A percentile compares a stretch with the other conserved stretches of the same genome.
These are phyloP conservation scores for Pisolithus orientalis DNA, from an alignment of 768 basidiomycete species.

Conservation along the genomic window DNA sequence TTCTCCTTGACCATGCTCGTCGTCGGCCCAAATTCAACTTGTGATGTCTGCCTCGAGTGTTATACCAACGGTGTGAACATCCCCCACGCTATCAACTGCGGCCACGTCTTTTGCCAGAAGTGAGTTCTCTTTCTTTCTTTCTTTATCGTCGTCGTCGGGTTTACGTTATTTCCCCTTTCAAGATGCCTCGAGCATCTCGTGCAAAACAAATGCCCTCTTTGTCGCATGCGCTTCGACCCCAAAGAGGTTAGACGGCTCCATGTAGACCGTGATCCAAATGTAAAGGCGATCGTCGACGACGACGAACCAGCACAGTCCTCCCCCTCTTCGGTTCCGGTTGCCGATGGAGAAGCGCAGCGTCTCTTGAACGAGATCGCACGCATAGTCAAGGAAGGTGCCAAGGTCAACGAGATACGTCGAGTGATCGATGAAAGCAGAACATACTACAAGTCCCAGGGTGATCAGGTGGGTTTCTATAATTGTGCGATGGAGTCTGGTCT, in stretches of 20 bases:
- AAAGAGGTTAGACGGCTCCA: conserved; percentile 49
- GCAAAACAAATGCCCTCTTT: conserved; percentile 54
- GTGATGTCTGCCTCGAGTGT: conserved; percentile 70
- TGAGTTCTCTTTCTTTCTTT: conserved; percentile 21
- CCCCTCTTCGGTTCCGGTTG: conserved; percentile 12
- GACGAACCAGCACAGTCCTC: conserved; percentile 17
- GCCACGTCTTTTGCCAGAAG: conserved; percentile 62
- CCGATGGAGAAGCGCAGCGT: conserved; percentile 41
- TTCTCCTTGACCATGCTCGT: conserved; percentile 49
- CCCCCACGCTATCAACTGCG: conserved; percentile 63
- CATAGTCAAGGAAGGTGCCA: conserved; percentile 51
- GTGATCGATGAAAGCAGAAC: conserved; percentile 45
- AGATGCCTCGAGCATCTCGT: conserved; percentile 53
- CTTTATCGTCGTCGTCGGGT: not conserved
- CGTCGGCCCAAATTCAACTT: conserved; percentile 56
- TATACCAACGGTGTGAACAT: conserved; percentile 48
- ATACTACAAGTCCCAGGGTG: conserved; percentile 42
- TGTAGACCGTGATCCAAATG: conserved; percentile 42
- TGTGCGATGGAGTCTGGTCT: not conserved
- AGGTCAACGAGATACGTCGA: conserved; percentile 42
- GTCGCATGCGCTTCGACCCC: conserved; percentile 47
- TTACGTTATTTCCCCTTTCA: conserved; percentile 4
- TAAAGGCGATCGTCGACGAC: conserved; percentile 13
- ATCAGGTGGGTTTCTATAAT: conserved; percentile 32
- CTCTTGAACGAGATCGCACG: conserved; percentile 48